Base-by-base conservation (phyloP, 139 green algal species). In the Closterium sp. region DNA sequence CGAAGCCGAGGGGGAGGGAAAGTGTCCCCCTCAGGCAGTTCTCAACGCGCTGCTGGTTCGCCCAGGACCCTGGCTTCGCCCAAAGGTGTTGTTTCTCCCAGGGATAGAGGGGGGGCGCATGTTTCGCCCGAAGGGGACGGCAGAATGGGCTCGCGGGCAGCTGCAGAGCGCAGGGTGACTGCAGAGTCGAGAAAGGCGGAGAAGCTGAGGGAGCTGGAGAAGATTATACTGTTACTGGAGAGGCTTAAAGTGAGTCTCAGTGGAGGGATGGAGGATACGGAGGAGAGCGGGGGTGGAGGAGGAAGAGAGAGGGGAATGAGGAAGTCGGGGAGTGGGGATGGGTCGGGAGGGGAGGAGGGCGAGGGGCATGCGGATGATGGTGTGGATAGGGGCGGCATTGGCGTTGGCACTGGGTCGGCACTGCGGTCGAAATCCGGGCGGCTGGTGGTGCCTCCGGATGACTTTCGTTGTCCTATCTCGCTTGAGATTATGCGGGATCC, bases 391-490 rank as follows among this genome's bases (percentile, higher is more conserved):
- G 55, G 55, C 55, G 55, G 55, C 55, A 76, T 76, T 12, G 55
- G 55, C 55, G 55, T 76, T 16, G 55, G 55, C 55, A 76, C 55
- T 76, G 55, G 55, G 55, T 76, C 55, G 55, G 55, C 55, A 19
- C 55, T 76, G 55, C 55, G 55, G 55, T 76, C 55, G 55, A 76
- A 76, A 12, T 76, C 55, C 55, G 55, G 55, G 55, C 55, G 55
- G 55, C 55, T 76, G 55, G 55, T 76, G 55, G 55, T 76, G 83
- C 83, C 66, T 5, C 90, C 90, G 32, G 90, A 93, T 87, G 90
- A 93, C 32, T 93, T 91, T 34, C 91, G 91, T 30, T 93, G 90
- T 85, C 90, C 90, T n/a, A 93, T 93, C 34, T 93, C 90, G 21
- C 34, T 93, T 21, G 90, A 93, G 90, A 34, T 93, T 33, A 93